Evolutionary conservation across 495 filamentous ascomycete genomes (phyloP).

Genomic region (Podospora fimiseda): DNA sequence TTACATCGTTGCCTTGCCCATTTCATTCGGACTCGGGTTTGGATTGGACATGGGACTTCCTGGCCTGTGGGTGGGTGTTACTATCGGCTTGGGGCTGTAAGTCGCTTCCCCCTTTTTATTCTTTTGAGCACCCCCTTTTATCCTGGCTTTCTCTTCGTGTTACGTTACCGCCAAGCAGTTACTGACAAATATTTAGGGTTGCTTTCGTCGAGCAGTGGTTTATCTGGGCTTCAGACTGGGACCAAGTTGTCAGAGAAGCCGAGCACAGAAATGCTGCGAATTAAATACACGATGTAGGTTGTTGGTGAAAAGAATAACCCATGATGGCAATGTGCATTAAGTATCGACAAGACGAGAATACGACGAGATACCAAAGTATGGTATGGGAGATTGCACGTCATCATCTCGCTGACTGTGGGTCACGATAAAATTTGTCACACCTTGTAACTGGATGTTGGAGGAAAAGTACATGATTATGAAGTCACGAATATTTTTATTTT

Average conservation of each 20-base stretch:
- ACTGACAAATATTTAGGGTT: conserved; percentile 38
- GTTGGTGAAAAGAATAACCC: background rate
- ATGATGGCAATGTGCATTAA: too few species aligned
- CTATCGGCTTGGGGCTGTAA: conserved; percentile 56
- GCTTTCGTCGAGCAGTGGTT: conserved; percentile 60
- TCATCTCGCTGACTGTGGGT: too few species aligned
- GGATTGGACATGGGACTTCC: conserved; percentile 62
- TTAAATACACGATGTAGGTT: conserved; percentile 32
- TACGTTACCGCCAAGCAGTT: conserved; percentile 1
- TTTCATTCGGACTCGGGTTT: conserved; percentile 72
- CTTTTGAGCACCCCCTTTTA: background rate
- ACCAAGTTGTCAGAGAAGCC: conserved; percentile 68
- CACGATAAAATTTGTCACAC: too few species aligned
- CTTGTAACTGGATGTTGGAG: too few species aligned
- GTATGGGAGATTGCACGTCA: too few species aligned
- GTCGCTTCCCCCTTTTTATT: conserved; percentile 16
- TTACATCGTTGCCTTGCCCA: conserved; percentile 77
- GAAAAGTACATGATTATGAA: too few species aligned
- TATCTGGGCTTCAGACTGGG: conserved; percentile 61
- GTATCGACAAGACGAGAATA: too few species aligned
- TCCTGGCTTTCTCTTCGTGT: background rate
- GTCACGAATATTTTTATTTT: too few species aligned
- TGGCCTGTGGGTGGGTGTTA: conserved; percentile 79
- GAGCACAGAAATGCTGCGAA: conserved; percentile 56
- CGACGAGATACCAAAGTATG: too few species aligned